Evolutionary conservation across 495 filamentous ascomycete species (phyloP), one percentile per base, ranked within the genome.

Genomic region (Copromyces sp.): DNA sequence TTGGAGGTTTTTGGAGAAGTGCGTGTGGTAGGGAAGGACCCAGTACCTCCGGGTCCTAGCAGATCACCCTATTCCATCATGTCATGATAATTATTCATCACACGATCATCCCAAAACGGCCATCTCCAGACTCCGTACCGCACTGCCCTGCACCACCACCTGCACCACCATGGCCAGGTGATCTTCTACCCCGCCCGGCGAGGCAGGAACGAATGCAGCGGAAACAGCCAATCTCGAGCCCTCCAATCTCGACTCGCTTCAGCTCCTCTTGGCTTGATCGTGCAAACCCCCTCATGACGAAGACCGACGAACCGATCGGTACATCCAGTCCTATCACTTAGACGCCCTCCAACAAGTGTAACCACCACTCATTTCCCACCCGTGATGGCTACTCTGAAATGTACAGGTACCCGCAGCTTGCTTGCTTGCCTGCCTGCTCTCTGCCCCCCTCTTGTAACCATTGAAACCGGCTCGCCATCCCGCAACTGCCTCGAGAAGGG

Each of bases 21-120:
- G 6, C 16, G 29, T 5, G 53, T 65, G 53, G 53, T 17, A 14
- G 32, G 53, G 29, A 65, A 65, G 53, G 53, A 35, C 53, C 53
- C 32, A 29, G 53, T 65, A 65, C 53, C 53, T 61, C 53, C 53
- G 53, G 53, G 53, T 61, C 29, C 53, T 61, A 61, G 53, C 53
- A 61, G 53, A 16, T 65, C 53, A 35, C 3, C 70, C 75, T 74
- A 73, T 70, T 39, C 38, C 39, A 72, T 78, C 78, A 75, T 80
- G 72, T 77, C 77, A 77, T 80, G 72, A 77, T 79, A 76, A 80
- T 80, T 80, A 79, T 78, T 79, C 71, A 78, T 80, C 78, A 80
- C 77, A 78, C 77, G 78, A 80, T 80, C 73, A 68, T 68, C 71
- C 68, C 9, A 68, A 68, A 59, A 59, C 73, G 65, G 73, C 68